A percentile compares a stretch with the other conserved stretches of the same genome.
These are phyloP conservation scores for Aspergillus sparsus DNA, from an alignment of 495 filamentous ascomycete genomes.

Conservation along the genomic window DNA sequence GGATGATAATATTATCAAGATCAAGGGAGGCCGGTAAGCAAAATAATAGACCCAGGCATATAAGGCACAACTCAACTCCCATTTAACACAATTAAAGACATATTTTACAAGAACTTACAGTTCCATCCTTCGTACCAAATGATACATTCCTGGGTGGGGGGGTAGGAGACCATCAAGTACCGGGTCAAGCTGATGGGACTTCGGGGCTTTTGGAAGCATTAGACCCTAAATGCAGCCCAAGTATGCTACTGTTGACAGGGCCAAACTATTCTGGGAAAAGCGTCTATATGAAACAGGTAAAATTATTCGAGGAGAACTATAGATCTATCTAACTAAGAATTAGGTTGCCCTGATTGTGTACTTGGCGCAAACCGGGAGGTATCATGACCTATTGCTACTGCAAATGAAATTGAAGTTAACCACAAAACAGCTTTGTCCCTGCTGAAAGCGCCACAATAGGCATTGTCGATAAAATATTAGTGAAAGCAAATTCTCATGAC, in stretches of 20 bases:
- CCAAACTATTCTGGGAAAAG: slow-evolving; percentile 98
- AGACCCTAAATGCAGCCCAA: slow-evolving; percentile 46
- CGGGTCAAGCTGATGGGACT: slow-evolving; percentile 7
- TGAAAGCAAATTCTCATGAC: slow-evolving; percentile 82
- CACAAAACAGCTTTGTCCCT: slow-evolving; percentile 68
- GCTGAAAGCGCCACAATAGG: slow-evolving; percentile 78
- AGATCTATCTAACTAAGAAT: slow-evolving; percentile 16
- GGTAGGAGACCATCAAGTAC: slow-evolving; percentile 26
- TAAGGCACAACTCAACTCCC: slow-evolving; percentile 13
- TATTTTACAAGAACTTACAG: slow-evolving; percentile 84
- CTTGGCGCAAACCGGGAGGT: slow-evolving; percentile 86
- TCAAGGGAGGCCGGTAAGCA: slow-evolving; percentile 72
- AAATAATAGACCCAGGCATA: background rate
- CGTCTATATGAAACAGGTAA: slow-evolving; percentile 86
- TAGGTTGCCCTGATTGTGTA: slow-evolving; percentile 86
- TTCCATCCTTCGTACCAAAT: slow-evolving; percentile 85
- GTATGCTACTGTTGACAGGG: slow-evolving; percentile 83
- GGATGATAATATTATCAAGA: slow-evolving; percentile 68
- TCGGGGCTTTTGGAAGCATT: slow-evolving; percentile 7
- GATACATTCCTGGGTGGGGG: slow-evolving; percentile 73
- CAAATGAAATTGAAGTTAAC: slow-evolving; percentile 6
- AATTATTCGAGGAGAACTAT: background rate
- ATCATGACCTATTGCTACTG: slow-evolving; percentile 9
- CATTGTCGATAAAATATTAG: slow-evolving; percentile 89
- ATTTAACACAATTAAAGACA: slow-evolving; percentile 52